Evolutionary conservation across 768 basidiomycete genomes (phyloP), one percentile per base, ranked within the genome.

Genomic region (Myochromella boudieri): DNA sequence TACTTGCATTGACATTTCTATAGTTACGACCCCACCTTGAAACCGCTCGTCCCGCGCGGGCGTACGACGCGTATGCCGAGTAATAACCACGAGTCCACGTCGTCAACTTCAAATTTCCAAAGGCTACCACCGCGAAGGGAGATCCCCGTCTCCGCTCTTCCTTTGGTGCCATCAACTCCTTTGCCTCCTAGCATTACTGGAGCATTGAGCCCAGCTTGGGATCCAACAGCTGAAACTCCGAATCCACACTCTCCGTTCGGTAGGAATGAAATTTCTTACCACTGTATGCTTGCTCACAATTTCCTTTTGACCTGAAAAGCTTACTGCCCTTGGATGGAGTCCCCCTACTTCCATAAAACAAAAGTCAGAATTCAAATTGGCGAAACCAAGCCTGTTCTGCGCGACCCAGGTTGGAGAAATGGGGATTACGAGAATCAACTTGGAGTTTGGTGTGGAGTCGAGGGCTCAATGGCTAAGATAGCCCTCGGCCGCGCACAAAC

Each of bases 141-240:
- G 7, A 42, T 43, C 10, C 26, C 33, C 12, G 15, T 36, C n/a
- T 46, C 45, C 6, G 22, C n/a, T 1, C 22, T 42, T 7, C 21
- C 40, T 36, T 22, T 42, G 26, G n/a, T n/a, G 5, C 15, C 34
- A 27, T 48, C 47, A 6, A 48, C 47, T 3, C 48, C 48, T 25
- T 22, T 44, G n/a, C 48, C 48, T 4, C 27, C 41, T 26, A 2
- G 8, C 2, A 32, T 42, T 8, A 37, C 10, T 15, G 40, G 15
- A 22, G 5, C 17, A 12, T 11, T 44, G 6, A 37, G 20, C 34
- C 48, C 48, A 31, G 48, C 42, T 10, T 49, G 48, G 48, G 17
- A 49, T 17, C 42, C 47, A 20, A 42, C 41, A 14, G 42, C 33
- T 12, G 34, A 11, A 5, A 49, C 36, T 10, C 48, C 48, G n/a